Evolutionary conservation across 352 stramenopile genomes (phyloP).

Genomic region (Aphanomyces cochlioides): DNA sequence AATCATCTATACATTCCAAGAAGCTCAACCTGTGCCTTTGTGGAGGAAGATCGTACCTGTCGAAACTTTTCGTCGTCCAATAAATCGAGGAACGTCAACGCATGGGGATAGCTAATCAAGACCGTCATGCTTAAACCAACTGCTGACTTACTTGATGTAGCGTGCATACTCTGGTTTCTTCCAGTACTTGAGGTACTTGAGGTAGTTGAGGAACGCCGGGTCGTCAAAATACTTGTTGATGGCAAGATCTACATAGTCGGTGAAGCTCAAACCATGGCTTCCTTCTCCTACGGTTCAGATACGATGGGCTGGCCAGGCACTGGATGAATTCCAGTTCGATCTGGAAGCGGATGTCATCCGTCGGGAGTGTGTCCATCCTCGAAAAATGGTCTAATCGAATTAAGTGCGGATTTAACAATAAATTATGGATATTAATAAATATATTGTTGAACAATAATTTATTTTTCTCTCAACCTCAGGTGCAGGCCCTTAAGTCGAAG

Average conservation of each 20-base stretch:
- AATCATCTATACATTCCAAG: slow-evolving; percentile 56
- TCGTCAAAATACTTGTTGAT: slow-evolving; percentile 92
- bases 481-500: too few relatives aligned
- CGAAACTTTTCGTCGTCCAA: slow-evolving; percentile 84
- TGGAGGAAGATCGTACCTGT: slow-evolving; percentile 36
- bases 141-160: slow-evolving; percentile 73
- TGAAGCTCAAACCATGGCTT: neutral
- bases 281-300: slow-evolving; percentile 74
- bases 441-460: too few relatives aligned
- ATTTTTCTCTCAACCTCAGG: too few relatives aligned
- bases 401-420: neutral
- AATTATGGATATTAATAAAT: too few relatives aligned
- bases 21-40: neutral
- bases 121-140: neutral
- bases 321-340: slow-evolving; percentile 93
- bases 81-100: slow-evolving; percentile 85
- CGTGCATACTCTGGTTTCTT: slow-evolving; percentile 89
- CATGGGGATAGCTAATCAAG: slow-evolving; percentile 66
- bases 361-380: slow-evolving; percentile 41
- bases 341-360: slow-evolving; percentile 89
- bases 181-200: slow-evolving; percentile 92
- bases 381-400: neutral
- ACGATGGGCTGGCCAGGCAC: slow-evolving; percentile 83
- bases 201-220: slow-evolving; percentile 84
- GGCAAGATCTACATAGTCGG: slow-evolving; percentile 55